These are phyloP conservation scores for Claviceps maximensis DNA, from an alignment of 2,329 filamentous ascomycete species.

Conservation along the genomic window DNA sequence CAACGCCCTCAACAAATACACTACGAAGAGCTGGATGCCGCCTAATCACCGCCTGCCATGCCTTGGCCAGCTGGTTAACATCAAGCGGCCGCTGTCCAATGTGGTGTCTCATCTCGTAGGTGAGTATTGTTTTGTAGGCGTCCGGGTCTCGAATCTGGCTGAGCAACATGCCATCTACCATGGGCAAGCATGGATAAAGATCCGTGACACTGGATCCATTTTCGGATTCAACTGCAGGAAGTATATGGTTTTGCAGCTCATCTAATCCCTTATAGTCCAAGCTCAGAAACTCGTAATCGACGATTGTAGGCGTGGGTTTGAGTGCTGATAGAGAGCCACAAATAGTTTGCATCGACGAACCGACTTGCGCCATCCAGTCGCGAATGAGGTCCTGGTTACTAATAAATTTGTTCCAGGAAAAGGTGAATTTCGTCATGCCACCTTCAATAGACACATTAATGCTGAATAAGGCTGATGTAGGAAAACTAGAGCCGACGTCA, in stretches of 20 bases:
- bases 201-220: constrained; percentile 15
- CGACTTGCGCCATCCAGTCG: constrained; percentile 3
- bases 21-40: constrained; percentile 7
- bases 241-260: constrained; percentile 10
- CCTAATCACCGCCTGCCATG: constrained; percentile 8
- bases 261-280: constrained; percentile 17
- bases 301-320: not conserved
- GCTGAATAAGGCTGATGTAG: constrained; percentile 1
- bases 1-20: constrained; percentile 3
- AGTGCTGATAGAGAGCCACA: not conserved
- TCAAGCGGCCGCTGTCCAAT: not conserved
- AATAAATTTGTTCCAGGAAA: constrained; percentile 3
- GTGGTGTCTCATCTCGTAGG: constrained; percentile 7
- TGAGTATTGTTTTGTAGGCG: constrained; percentile 10
- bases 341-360: not conserved
- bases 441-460: constrained; percentile 3
- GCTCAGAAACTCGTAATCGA: constrained; percentile 1
- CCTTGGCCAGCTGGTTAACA: constrained; percentile 4
- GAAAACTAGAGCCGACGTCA: constrained; percentile 2
- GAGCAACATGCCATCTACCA: constrained; percentile 24
- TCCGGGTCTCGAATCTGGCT: constrained; percentile 14
- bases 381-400: constrained; percentile 3
- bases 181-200: constrained; percentile 25
- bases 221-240: constrained; percentile 10
- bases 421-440: constrained; percentile 1